Percentiles rank a stretch among this genome's conserved stretches.
Conservation (phyloP, 2,329 filamentous ascomycete genomes). For the Penicillium janthinellum region DNA sequence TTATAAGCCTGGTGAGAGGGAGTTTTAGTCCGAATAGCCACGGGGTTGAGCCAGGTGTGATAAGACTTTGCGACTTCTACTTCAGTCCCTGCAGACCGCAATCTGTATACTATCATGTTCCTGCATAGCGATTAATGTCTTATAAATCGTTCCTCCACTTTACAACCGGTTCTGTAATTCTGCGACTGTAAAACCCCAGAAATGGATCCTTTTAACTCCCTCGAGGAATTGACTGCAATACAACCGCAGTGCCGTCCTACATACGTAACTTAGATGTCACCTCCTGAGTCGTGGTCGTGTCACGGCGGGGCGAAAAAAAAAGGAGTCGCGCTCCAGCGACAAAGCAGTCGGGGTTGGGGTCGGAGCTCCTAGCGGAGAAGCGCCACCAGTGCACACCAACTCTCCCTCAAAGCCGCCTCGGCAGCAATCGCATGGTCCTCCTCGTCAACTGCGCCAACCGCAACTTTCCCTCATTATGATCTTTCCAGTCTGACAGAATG, state of each 20-base stretch:
- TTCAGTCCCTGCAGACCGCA: too few relatives aligned
- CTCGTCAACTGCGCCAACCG: slow-evolving; percentile 13
- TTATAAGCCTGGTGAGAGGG: slow-evolving; percentile 26
- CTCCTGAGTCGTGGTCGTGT: not conserved
- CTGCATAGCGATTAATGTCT: not conserved
- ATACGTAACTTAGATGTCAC: not conserved
- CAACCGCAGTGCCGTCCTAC: not conserved
- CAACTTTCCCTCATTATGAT: slow-evolving; percentile 20
- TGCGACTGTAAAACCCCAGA: not conserved
- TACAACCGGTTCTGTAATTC: not conserved
- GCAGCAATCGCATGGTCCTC: slow-evolving; percentile 12
- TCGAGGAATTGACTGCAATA: not conserved
- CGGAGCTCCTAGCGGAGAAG: slow-evolving; percentile 10
- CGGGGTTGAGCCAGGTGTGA: not conserved
- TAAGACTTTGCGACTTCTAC: not conserved
- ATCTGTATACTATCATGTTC: not conserved
- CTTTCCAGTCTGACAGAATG: slow-evolving; percentile 32
- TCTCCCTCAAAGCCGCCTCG: slow-evolving; percentile 13
- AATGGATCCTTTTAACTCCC: not conserved
- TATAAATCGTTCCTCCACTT: not conserved
- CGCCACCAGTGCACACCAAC: slow-evolving; percentile 15
- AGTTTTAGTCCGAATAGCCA: slow-evolving; percentile 1
- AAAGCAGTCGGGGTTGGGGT: not conserved
- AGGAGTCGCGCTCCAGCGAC: not conserved
- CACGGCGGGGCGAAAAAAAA: slow-evolving; percentile 1